Evolutionary conservation across 495 filamentous ascomycete species (phyloP).

Genomic region (Neurospora pannonica): DNA sequence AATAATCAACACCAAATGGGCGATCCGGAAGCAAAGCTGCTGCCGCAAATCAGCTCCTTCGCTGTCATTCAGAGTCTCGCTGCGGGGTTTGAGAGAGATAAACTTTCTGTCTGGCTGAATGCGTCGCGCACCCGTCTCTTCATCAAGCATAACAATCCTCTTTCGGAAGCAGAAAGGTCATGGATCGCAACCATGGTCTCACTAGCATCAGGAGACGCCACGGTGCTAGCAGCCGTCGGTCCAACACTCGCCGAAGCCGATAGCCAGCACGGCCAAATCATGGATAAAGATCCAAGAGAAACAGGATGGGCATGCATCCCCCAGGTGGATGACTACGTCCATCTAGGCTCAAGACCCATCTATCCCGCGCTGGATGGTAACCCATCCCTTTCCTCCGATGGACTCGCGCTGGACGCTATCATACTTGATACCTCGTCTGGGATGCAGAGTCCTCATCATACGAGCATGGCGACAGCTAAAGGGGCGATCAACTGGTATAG

Average conservation of each 20-base stretch:
- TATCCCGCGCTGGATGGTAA: not conserved
- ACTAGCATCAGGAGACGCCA: not conserved
- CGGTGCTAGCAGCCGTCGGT: not conserved
- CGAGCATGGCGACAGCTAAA: not conserved
- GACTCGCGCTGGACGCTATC: not conserved
- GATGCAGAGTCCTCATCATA: not conserved
- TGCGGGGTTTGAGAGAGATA: not conserved
- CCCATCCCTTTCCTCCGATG: not conserved
- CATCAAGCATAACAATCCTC: not conserved
- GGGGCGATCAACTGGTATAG: not conserved
- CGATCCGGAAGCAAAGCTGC: not conserved
- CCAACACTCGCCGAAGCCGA: not conserved
- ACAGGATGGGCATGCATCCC: not conserved
- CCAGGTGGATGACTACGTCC: not conserved
- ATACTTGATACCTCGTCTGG: not conserved
- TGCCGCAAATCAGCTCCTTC: not conserved
- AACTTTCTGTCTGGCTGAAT: not conserved
- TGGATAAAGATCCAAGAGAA: not conserved
- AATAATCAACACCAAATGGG: not conserved
- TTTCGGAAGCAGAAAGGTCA: not conserved
- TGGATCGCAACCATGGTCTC: not conserved
- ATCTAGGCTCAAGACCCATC: not conserved
- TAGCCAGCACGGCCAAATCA: not conserved
- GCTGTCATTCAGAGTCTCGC: not conserved
- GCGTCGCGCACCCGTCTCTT: not conserved